These are phyloP conservation scores for Hirschioporus abietinus DNA, from an alignment of 768 basidiomycete genomes.

Conservation along the genomic window DNA sequence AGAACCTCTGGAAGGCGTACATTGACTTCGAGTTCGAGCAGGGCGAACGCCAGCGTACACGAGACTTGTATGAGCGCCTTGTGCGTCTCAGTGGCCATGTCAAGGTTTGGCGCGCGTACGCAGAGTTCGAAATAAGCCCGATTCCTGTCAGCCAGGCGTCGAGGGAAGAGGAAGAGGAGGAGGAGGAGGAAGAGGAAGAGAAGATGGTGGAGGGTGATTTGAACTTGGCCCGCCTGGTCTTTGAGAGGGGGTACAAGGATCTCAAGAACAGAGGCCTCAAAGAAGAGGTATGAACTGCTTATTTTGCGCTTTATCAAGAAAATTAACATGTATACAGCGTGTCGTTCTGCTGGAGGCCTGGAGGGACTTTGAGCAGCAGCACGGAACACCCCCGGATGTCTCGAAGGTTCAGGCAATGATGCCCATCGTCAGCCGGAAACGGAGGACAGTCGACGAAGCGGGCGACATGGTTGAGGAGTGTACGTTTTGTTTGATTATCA, in stretches of 20 bases:
- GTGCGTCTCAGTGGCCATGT: constrained; percentile 84
- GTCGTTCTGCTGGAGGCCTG: constrained; percentile 90
- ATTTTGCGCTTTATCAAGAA: background rate
- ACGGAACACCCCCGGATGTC: constrained; percentile 69
- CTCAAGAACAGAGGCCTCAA: constrained; percentile 78
- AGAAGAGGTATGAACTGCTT: constrained; percentile 58
- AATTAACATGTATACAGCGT: constrained; percentile 46
- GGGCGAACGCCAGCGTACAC: constrained; percentile 80
- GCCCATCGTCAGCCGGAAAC: constrained; percentile 84
- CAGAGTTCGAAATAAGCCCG: constrained; percentile 81
- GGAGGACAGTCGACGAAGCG: constrained; percentile 78
- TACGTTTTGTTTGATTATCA: constrained; percentile 17
- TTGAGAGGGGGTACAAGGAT: constrained; percentile 84
- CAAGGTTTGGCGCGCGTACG: constrained; percentile 97
- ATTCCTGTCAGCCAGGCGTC: constrained; percentile 59
- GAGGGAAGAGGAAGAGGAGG: constrained; percentile 71
- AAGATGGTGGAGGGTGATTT: constrained; percentile 71
- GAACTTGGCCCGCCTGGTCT: constrained; percentile 66
- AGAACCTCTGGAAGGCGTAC: constrained; percentile 90
- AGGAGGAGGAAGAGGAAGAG: constrained; percentile 36
- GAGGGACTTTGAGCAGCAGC: constrained; percentile 86
- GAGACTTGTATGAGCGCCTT: constrained; percentile 86
- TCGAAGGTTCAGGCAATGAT: constrained; percentile 87
- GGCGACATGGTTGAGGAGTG: constrained; percentile 83
- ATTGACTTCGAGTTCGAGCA: constrained; percentile 96